These are phyloP conservation scores for Cryoendolithus antarcticus DNA, from an alignment of 2,329 filamentous ascomycete genomes.

Conservation along the genomic window DNA sequence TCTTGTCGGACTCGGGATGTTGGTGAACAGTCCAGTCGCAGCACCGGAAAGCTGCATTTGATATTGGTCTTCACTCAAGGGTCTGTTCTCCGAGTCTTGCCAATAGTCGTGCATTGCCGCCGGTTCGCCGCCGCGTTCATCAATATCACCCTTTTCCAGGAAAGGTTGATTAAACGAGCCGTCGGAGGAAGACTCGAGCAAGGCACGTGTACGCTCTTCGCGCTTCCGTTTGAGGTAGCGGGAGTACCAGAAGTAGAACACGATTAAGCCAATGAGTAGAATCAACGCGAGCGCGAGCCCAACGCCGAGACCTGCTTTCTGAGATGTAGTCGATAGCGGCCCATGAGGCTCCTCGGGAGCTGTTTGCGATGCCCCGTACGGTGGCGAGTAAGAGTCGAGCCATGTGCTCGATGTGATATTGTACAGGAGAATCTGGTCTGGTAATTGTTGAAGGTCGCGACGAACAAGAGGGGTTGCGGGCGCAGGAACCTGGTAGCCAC, in stretches of 20 bases:
- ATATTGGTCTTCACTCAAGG: conserved; percentile 2
- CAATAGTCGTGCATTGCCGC: conserved; percentile 22
- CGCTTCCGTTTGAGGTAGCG: conserved; percentile 28
- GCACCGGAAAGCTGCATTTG: conserved; percentile 18
- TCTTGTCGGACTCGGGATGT: conserved; percentile 36
- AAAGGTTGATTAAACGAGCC: conserved; percentile 36
- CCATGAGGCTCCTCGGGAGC: conserved; percentile 17
- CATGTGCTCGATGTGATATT: conserved; percentile 50
- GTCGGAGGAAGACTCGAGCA: conserved; percentile 28
- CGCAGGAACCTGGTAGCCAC: conserved; percentile 42
- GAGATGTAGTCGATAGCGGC: conserved; percentile 29
- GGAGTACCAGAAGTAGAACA: conserved; percentile 37
- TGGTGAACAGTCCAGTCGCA: conserved; percentile 33
- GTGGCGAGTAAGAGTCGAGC: conserved; percentile 43
- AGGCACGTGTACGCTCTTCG: conserved; percentile 39
- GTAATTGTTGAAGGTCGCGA: conserved; percentile 22
- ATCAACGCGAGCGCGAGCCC: conserved; percentile 33
- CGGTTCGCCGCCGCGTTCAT: conserved; percentile 27
- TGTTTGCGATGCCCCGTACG: conserved; percentile 3
- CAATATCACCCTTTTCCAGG: conserved; percentile 20
- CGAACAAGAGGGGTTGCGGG: conserved; percentile 20
- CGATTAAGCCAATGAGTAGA: conserved; percentile 28
- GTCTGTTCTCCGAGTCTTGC: conserved; percentile 4
- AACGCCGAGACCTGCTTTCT: conserved; percentile 34
- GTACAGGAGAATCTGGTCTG: conserved; percentile 40